Evolutionary conservation across 441 rosid species (phyloP), one percentile per base, ranked within the genome.

Genomic region (Bruguiera hainesii): DNA sequence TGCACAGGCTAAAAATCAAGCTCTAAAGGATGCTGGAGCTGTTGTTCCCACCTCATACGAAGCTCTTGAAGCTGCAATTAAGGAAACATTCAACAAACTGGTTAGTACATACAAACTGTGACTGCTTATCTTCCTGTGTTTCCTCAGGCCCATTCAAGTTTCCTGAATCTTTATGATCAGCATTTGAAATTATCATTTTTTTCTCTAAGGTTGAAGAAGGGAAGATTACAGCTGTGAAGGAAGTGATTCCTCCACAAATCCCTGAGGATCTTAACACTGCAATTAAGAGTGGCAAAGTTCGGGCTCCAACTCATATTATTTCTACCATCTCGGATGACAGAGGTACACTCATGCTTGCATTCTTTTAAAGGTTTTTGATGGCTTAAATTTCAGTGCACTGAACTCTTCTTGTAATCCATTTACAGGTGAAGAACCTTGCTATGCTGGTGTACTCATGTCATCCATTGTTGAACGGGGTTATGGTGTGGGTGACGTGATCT

Each of bases 1-100:
- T 56, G 98, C 99, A 63, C 99, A 95, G 81, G 99, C 91, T 25
- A 95, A 95, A 89, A 95, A 90, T 76, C 93, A 91, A 80, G 98
- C 98, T 56, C 80, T 93, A 25, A 73, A 68, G 71, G 96, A 89
- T 31, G 97, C 87, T 16, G 97, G 97, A 75, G 98, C 98, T 68
- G 85, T 77, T 77, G 98, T 93, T 76, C 96, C 98, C 67, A 88
- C 95, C 62, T 93, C 98, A 23, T 93, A 77, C 46, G 97, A 91
- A 84, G 88, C 96, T 60, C 70, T 93, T 50, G 97, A 93, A 78
- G 68, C 76, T 63, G 78, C 84, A 73, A 82, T 91, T 69, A 85
- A 89, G 81, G 96, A 93, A 68, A 84, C 98, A 73, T 93, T 93
- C 79, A 90, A 85, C 67, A 88, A 85, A 74, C 78, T 91, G 90